Conservation (phyloP, 208 protist genomes). For the Trypanosomatidae sp. region DNA sequence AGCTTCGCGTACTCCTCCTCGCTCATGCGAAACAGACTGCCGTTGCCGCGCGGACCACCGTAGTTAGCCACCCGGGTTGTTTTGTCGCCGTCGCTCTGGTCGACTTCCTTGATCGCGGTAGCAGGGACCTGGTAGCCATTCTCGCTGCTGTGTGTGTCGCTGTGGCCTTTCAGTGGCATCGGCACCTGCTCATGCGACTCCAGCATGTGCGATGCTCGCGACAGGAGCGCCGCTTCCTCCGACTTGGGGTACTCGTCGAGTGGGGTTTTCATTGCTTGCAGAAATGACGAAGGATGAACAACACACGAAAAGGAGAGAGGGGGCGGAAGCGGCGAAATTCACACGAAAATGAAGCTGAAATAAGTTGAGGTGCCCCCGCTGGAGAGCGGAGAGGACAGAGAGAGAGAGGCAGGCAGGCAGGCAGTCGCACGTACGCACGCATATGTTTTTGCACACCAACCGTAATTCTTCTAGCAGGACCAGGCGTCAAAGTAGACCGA, state of each 20-base stretch:
- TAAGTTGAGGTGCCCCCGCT: neutral
- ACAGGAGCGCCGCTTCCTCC: neutral
- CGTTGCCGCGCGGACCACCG: slow-evolving; percentile 31
- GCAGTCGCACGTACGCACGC: neutral
- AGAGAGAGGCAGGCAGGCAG: neutral
- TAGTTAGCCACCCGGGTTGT: neutral
- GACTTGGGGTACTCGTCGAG: neutral
- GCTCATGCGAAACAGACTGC: slow-evolving; percentile 28
- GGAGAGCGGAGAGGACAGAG: neutral
- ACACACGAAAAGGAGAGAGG: neutral
- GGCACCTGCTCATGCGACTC: neutral
- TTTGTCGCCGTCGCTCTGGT: neutral
- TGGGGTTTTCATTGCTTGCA: neutral
- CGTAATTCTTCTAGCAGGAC: neutral
- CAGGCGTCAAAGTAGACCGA: no score
- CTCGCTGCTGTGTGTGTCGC: slow-evolving; percentile 1
- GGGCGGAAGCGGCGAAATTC: neutral
- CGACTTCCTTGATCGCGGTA: neutral
- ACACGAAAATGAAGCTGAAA: neutral
- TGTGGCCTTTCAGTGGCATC: neutral
- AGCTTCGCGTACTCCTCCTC: slow-evolving; percentile 28
- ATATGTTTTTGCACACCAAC: neutral
- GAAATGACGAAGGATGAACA: neutral
- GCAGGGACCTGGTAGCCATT: neutral
- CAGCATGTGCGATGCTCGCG: neutral